Base-by-base conservation (phyloP, 768 basidiomycete genomes). In the Boletus rubescentipes region DNA sequence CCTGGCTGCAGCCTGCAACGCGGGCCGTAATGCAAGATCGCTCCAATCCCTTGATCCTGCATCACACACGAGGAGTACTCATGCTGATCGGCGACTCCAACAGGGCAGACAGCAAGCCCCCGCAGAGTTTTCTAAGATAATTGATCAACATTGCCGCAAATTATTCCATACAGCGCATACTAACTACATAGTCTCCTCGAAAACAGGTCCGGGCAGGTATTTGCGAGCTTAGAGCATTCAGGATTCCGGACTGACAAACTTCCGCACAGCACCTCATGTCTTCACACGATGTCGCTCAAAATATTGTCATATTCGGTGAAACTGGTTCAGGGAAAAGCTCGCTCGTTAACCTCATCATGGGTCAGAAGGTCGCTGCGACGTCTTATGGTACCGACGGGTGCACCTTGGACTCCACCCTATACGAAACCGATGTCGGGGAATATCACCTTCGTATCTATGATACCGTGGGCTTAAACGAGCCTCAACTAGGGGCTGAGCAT, bases 311-410 rank as follows among this genome's bases (percentile, higher is more conserved):
- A 53, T 71, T 71, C 11, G 68, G 68, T 30, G 67, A 71, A 53
- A 67, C 67, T 5, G 68, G 68, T 21, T 52, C 67, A 39, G 72
- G 73, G 3, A 79, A 79, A 60, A 79, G 78, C 60, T 76, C 74
- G 3, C 65, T 78, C 30, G 57, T 78, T 29, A 79, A 78, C 60
- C 70, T 79, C 67, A 62, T 78, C 44, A 53, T 64, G n/a, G 68
- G 66, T 11, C 29, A 52, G 4, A 52, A 68, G 0, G 49, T 62
- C 12, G 76, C 76, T 15, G 38, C 49, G 2, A 67, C 68, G 14
- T 75, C 73, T 9, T 67, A 65, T 46, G 59, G 64, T 6, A 69
- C 69, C 10, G 54, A 59, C 8, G 76, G 77, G 5, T 73, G 70
- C 49, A 78, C 78, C 5, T 62, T 76, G 43, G 46, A 66, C 31